A percentile compares a stretch with the other conserved stretches of the same genome.
phyloP scores from a whole-genome alignment of 108 stramenopile genomes.

The Nannochloropsis salina region DNA sequence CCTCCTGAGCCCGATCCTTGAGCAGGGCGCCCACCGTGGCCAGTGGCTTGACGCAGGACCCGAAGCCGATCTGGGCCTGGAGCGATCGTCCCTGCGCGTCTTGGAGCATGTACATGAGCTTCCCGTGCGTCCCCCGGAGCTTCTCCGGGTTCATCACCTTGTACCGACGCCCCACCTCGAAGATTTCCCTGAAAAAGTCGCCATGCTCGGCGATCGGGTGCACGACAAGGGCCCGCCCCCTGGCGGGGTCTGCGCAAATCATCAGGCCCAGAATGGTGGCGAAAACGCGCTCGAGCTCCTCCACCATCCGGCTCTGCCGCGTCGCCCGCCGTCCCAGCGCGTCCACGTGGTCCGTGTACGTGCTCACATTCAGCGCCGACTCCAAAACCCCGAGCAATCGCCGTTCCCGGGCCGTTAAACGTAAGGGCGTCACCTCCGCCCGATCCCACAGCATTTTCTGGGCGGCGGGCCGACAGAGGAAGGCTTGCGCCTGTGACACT shows the following conservation, averaged over 20 bases:
- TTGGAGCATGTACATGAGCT: slow-evolving; percentile 74
- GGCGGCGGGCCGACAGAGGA: not conserved
- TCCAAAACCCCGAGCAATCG: slow-evolving; percentile 41
- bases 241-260: slow-evolving; percentile 2
- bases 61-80: slow-evolving; percentile 10
- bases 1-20: slow-evolving; percentile 40
- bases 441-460: not conserved
- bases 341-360: slow-evolving; percentile 67
- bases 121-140: slow-evolving; percentile 72
- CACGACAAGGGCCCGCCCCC: slow-evolving; percentile 30
- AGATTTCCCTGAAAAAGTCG: slow-evolving; percentile 54
- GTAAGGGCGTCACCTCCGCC: slow-evolving; percentile 22
- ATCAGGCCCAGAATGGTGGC: slow-evolving; percentile 58
- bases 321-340: slow-evolving; percentile 38
- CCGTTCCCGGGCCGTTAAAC: slow-evolving; percentile 36
- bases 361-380: slow-evolving; percentile 43
- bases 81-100: slow-evolving; percentile 58
- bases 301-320: slow-evolving; percentile 56
- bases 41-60: not conserved
- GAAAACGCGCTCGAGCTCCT: slow-evolving; percentile 55
- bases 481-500: not conserved
- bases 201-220: slow-evolving; percentile 55
- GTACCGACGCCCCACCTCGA: slow-evolving; percentile 73
- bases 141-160: slow-evolving; percentile 74
- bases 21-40: slow-evolving; percentile 44